Evolutionary conservation across 2,329 filamentous ascomycete species (phyloP), one percentile per base, ranked within the genome.

Genomic region (Penicillium palitans): DNA sequence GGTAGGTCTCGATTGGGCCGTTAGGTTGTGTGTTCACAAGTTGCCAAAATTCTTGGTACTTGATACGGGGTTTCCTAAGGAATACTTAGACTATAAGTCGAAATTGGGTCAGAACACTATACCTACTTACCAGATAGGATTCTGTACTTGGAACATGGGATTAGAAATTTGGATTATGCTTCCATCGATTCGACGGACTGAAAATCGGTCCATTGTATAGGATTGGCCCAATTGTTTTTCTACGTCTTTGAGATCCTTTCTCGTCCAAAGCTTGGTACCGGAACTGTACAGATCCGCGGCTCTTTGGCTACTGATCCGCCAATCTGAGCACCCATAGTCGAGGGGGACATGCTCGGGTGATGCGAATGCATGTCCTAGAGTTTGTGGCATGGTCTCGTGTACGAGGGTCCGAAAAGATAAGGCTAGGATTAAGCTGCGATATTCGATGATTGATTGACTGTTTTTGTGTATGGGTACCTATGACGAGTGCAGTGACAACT

Each of bases 81-180:
- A 45, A 50, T 54, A 50, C 9, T 64, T 61, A 66, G 58, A 60
- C 56, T 54, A 6, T 4, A 56, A 42, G 42, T 49, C 59, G 42
- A 49, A 49, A 54, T 48, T 55, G 6, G 37, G 42, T 55, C 49
- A 52, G 62, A 58, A 57, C 53, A 55, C 55, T 6, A 63, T 59
- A 54, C 25, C 57, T 54, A 61, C 60, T 15, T 64, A 64, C 63
- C 60, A 65, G 55, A 66, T 64, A 60, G 63, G 60, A 62, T 66
- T 61, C 35, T 54, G 49, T 58, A 66, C 52, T 55, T 64, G 62
- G 42, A 64, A 63, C 42, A 64, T 33, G 3, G 63, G 61, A 60
- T 64, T 66, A 4, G 51, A 61, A 54, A 64, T 66, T 60, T 63
- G 60, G 47, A 66, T 55, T 53, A 61, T 61, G 46, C 46, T 61